Evolutionary conservation across 2,329 filamentous ascomycete species (phyloP), one percentile per base, ranked within the genome.

Genomic region (Colletotrichum agaves): DNA sequence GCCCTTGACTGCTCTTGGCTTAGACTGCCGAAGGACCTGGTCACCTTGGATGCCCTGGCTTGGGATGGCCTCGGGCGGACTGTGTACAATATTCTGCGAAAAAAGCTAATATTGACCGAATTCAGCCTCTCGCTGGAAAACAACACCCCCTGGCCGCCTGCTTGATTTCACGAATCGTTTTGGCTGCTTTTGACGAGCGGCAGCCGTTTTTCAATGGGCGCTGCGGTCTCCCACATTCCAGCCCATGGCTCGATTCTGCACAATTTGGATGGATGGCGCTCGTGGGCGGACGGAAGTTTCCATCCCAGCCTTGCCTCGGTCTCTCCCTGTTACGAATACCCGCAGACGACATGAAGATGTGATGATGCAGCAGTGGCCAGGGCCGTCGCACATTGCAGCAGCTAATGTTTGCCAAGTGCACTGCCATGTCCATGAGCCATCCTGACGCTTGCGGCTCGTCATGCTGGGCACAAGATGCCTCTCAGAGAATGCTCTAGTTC

Each of bases 1-100:
- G 41, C 65, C 53, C 61, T 47, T 60, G 52, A n/a, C 61, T 10
- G 47, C 19, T 46, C 47, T 33, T 52, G 52, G 64, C 46, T 56
- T 64, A 64, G 64, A 64, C 53, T 41, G 47, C 60, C 46, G 64
- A 47, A 47, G 60, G 60, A n/a, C 35, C 37, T 57, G 60, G 19
- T 35, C 37, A 63, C 59, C 27, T 43, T 21, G 59, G 35, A n/a
- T n/a, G n/a, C n/a, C n/a, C 49, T 56, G 59, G 63, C 50, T 44
- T 55, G 31, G 27, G 58, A 15, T 33, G 39, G 47, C 17, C 33
- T 44, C 41, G 52, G 60, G n/a, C 21, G 41, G 33, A 47, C 23
- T 53, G 31, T 47, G 37, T 23, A 15, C 12, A 37, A 15, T 37
- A 12, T 37, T 15, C 11, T 13, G 13, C 35, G 13, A 37, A 37